Percentiles rank a stretch among this genome's conserved stretches.
Conservation (phyloP, 768 basidiomycete genomes). For the Lentinula aciculospora region DNA sequence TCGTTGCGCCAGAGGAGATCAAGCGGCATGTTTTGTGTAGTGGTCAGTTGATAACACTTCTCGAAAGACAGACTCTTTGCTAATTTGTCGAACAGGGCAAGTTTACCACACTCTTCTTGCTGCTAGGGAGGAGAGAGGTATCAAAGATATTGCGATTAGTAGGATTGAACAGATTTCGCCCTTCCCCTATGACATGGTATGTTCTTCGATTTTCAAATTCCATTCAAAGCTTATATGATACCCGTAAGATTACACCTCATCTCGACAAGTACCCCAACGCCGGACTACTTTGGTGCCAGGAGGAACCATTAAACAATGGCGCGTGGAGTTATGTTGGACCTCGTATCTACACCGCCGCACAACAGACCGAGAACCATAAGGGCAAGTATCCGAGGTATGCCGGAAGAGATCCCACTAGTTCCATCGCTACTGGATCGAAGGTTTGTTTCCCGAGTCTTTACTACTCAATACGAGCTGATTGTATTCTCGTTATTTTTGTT, state of each 20-base stretch:
- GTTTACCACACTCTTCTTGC: conserved; percentile 88
- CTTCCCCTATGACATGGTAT: conserved; percentile 91
- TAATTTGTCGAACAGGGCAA: conserved; percentile 53
- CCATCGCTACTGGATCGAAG: conserved; percentile 91
- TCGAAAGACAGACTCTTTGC: not conserved
- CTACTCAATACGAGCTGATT: conserved; percentile 10
- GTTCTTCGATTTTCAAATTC: conserved; percentile 18
- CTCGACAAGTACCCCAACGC: conserved; percentile 97
- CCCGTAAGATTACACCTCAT: conserved; percentile 91
- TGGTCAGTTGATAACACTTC: conserved; percentile 30
- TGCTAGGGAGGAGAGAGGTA: conserved; percentile 86
- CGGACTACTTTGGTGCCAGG: conserved; percentile 91
- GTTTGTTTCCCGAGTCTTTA: conserved; percentile 27
- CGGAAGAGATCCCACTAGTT: conserved; percentile 87
- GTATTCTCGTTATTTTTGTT: conserved; percentile 12
- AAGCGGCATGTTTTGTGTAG: conserved; percentile 89
- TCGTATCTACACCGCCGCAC: conserved; percentile 89
- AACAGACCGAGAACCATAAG: conserved; percentile 85
- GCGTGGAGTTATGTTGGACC: conserved; percentile 96
- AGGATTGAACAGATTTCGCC: conserved; percentile 94
- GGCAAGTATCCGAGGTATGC: conserved; percentile 90
- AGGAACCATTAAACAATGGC: conserved; percentile 96
- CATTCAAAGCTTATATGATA: too few relatives aligned
- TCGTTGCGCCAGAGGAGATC: conserved; percentile 82
- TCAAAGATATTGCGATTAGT: conserved; percentile 92